Conservation (phyloP, 495 filamentous ascomycete species). For the Melanomma pulvis-pyrius region DNA sequence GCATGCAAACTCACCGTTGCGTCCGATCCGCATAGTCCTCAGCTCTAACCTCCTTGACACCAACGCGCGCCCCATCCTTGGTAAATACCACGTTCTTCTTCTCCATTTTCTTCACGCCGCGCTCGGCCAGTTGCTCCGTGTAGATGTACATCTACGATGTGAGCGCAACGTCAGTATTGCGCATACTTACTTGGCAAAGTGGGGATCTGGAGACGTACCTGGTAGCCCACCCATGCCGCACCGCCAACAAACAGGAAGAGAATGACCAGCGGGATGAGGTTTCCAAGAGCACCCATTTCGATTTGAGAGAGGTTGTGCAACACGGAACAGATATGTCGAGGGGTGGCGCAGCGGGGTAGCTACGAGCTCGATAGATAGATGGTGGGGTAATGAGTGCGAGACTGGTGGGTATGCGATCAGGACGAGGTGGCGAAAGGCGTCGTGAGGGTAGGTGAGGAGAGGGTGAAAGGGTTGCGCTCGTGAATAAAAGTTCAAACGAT, state of each 20-base stretch:
- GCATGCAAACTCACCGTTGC: constrained; percentile 57
- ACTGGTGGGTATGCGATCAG: not conserved
- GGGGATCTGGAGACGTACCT: constrained; percentile 43
- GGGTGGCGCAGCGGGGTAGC: not conserved
- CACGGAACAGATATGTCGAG: not conserved
- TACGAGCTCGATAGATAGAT: not conserved
- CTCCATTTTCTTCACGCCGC: constrained; percentile 75
- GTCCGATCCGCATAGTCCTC: constrained; percentile 83
- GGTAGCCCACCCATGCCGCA: constrained; percentile 68
- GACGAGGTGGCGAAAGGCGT: not conserved
- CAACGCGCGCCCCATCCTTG: constrained; percentile 82
- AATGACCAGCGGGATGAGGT: constrained; percentile 73
- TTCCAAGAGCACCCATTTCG: constrained; percentile 47
- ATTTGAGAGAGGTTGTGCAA: not conserved
- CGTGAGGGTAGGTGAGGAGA: not conserved
- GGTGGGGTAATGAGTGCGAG: not conserved
- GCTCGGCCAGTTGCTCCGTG: constrained; percentile 65
- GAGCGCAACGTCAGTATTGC: not conserved
- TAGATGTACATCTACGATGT: constrained; percentile 61
- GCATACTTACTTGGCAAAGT: not conserved
- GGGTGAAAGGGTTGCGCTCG: not conserved
- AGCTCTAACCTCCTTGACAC: constrained; percentile 70
- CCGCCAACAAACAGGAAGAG: constrained; percentile 65
- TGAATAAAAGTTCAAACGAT: not conserved
- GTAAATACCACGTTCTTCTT: constrained; percentile 78